Percentiles rank a stretch among this genome's conserved stretches.
These are phyloP conservation scores for Eucalyptus melliodora DNA, from an alignment of 345 rosid species.

Conservation along the genomic window DNA sequence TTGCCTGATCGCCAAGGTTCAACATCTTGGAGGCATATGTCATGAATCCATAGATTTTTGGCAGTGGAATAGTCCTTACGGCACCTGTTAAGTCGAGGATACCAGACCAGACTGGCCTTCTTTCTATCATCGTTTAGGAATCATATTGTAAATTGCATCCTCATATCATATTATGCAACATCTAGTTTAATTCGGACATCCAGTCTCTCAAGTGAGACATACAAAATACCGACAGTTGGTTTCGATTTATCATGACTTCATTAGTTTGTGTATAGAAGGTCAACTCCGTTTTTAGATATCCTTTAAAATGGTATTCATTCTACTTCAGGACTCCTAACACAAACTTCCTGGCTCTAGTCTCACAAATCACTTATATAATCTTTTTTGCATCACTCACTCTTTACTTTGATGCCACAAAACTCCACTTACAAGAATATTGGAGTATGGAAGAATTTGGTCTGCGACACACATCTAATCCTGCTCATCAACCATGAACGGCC, in stretches of 20 bases:
- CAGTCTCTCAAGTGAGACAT: accelerated
- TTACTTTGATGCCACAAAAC: not conserved
- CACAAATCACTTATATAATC: no score
- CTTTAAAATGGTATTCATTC: no score
- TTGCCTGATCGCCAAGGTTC: not conserved
- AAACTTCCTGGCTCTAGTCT: accelerated
- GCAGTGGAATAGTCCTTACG: not conserved
- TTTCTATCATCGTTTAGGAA: no score
- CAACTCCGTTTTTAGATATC: accelerated
- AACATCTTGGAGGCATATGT: not conserved
- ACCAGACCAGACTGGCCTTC: not conserved
- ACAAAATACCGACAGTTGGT: accelerated
- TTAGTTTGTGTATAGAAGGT: not conserved
- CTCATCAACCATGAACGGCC: not conserved
- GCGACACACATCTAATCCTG: no score
- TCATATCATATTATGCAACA: accelerated
- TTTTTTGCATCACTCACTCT: not conserved
- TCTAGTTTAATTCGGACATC: accelerated
- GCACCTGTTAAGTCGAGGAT: not conserved
- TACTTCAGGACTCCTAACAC: no score
- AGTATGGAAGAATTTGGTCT: not conserved
- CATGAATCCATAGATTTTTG: not conserved
- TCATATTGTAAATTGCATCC: accelerated
- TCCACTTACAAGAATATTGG: not conserved
- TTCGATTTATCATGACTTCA: accelerated